Evolutionary conservation across 768 basidiomycete species (phyloP).

Genomic region (Gloeophyllum trabeum): DNA sequence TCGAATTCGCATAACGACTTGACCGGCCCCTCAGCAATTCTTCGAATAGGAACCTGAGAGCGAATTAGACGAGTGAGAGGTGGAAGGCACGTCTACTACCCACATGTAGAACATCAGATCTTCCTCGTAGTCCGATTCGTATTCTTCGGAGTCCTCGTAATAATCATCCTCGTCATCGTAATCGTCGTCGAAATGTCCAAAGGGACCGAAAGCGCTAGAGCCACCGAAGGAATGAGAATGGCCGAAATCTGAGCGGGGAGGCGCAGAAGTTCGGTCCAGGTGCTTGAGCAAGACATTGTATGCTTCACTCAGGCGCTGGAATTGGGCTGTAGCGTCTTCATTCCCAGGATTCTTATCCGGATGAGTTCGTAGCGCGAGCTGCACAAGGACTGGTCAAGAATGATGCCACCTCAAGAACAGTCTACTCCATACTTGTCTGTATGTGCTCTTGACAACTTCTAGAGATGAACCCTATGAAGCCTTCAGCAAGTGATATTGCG

Average conservation of each 20-base stretch:
- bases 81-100: slow-evolving; percentile 5
- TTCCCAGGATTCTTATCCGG: slow-evolving; percentile 70
- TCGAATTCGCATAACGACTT: slow-evolving; percentile 13
- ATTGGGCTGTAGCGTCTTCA: slow-evolving; percentile 52
- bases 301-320: slow-evolving; percentile 60
- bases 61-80: slow-evolving; percentile 4
- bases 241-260: slow-evolving; percentile 9
- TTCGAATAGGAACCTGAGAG: slow-evolving; percentile 35
- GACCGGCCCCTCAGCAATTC: slow-evolving; percentile 27
- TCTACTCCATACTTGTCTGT: slow-evolving; percentile 45
- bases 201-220: neutral
- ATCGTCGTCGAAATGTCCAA: slow-evolving; percentile 11
- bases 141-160: slow-evolving; percentile 23
- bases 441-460: slow-evolving; percentile 54
- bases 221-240: slow-evolving; percentile 7
- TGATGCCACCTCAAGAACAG: neutral
- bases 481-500: too few species aligned
- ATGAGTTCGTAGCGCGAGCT: slow-evolving; percentile 60
- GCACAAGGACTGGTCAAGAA: neutral
- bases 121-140: slow-evolving; percentile 17
- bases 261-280: slow-evolving; percentile 27
- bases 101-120: slow-evolving; percentile 36
- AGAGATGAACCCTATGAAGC: slow-evolving; percentile 42
- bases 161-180: slow-evolving; percentile 25
- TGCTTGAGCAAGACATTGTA: slow-evolving; percentile 52